A percentile compares a stretch with the other conserved stretches of the same genome.
Conservation (phyloP, 164 flowering plant species). For the Macadamia integrifolia region DNA sequence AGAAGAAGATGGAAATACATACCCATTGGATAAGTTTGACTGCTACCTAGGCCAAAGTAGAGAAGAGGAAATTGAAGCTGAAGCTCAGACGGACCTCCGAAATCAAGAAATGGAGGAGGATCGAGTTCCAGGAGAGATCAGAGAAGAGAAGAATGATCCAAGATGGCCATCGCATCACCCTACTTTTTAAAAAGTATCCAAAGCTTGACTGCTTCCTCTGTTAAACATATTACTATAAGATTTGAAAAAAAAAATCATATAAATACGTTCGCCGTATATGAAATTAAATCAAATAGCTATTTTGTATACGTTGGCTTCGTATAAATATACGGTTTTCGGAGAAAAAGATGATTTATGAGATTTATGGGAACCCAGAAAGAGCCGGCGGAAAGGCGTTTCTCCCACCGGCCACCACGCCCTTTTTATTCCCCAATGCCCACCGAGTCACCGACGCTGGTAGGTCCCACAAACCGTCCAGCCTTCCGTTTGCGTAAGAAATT, state of each 20-base stretch:
- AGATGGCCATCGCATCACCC: neutral
- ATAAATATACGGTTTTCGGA: no score
- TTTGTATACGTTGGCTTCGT: no score
- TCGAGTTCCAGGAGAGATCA: neutral
- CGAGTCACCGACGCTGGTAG: conserved; percentile 7
- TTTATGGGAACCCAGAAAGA: no score
- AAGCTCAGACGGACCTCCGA: conserved; percentile 1
- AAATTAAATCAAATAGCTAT: no score
- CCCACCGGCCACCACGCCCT: no score
- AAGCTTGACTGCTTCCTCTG: neutral
- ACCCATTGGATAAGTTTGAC: conserved; percentile 7
- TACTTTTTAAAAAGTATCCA: neutral
- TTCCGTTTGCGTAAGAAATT: neutral
- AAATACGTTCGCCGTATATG: no score
- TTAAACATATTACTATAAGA: neutral
- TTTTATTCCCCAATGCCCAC: no score
- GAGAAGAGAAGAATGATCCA: conserved; percentile 1
- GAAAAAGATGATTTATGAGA: no score
- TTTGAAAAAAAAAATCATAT: neutral
- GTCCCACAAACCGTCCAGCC: conserved; percentile 16
- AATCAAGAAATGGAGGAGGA: conserved; percentile 1
- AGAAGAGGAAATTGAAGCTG: neutral
- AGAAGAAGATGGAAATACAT: neutral
- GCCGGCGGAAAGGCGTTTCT: no score
- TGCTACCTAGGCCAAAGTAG: neutral